Evolutionary conservation across 179 eudicot genomes (phyloP), one percentile per base, ranked within the genome.

Genomic region (Spinacia oleracea): DNA sequence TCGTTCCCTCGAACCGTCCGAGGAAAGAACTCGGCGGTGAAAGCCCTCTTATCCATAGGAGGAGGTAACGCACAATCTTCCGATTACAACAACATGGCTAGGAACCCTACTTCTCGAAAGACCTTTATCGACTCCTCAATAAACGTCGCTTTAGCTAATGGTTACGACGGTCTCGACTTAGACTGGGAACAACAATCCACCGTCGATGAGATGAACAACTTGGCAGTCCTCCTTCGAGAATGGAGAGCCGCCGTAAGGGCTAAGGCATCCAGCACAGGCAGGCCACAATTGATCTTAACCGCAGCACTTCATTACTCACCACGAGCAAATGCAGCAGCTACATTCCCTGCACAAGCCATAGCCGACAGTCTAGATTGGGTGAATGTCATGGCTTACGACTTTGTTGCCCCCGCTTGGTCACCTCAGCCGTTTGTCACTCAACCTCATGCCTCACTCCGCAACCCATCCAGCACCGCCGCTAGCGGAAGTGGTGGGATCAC

Each of bases 351-450:
- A 6, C 38, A 59, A 0, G 82, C 89, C 0, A 83, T 93, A n/a
- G 64, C 80, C 3, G 55, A 31, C 16, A 86, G 79, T 56, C 78
- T 94, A 16, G 98, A 94, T 32, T 94, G 89, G 87, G 81, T 93
- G 14, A 93, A 93, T 60, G 90, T 81, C 10, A 90, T 94, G 98
- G 85, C 87, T 43, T 94, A 91, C 45, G 98, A 94, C 78, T 91
- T 91, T 72, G 80, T 77, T 4, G 92, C 89, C 7, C 91, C 90
- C 0, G 73, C 64, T 1, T 78, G 97, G 85, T 42, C 71, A 6
- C 85, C 90, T 4, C 23, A 0, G 38, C 63, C 75, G 1, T 34
- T 78, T 12, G 12, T 25, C 12, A 77, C 86, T 18, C 68, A 51
- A 4, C 53, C 93, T 4, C 89, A 83, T 0, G 91, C 98, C 0